Percentiles rank a stretch among this genome's conserved stretches.
These are phyloP conservation scores for Paraconiothyrium brasiliense DNA, from an alignment of 2,329 filamentous ascomycete species.

Conservation along the genomic window DNA sequence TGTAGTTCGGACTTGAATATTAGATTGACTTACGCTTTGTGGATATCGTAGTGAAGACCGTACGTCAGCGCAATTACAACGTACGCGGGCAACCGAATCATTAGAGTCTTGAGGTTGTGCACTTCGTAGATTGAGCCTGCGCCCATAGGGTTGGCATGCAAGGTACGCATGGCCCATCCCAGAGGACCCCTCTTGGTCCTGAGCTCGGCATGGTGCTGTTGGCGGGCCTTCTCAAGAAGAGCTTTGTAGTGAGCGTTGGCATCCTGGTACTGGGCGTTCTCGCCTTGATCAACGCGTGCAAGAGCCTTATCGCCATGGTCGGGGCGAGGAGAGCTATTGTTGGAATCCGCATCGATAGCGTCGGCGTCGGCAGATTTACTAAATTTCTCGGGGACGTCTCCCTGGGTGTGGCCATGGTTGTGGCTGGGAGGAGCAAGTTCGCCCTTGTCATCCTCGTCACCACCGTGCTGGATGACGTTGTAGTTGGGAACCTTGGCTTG, in stretches of 20 bases:
- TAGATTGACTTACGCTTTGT: slow-evolving; percentile 68
- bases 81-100: slow-evolving; percentile 74
- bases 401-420: neutral
- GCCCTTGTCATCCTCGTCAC: slow-evolving; percentile 1
- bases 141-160: slow-evolving; percentile 77
- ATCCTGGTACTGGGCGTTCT: slow-evolving; percentile 46
- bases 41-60: slow-evolving; percentile 83
- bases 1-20: too few relatives aligned
- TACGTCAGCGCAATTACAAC: slow-evolving; percentile 72
- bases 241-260: slow-evolving; percentile 8
- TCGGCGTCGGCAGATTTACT: slow-evolving; percentile 40
- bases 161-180: slow-evolving; percentile 83
- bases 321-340: slow-evolving; percentile 18
- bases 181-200: slow-evolving; percentile 70
- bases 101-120: slow-evolving; percentile 55
- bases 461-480: slow-evolving; percentile 73
- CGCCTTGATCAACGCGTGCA: slow-evolving; percentile 59
- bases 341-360: slow-evolving; percentile 17
- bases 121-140: slow-evolving; percentile 76
- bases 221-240: slow-evolving; percentile 2
- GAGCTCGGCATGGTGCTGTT: slow-evolving; percentile 65
- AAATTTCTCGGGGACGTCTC: slow-evolving; percentile 26
- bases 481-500: slow-evolving; percentile 74
- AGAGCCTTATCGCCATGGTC: slow-evolving; percentile 45
- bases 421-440: slow-evolving; percentile 1